Evolutionary conservation across 805 yeast genomes (phyloP).

Genomic region (Kodamaea restingae): DNA sequence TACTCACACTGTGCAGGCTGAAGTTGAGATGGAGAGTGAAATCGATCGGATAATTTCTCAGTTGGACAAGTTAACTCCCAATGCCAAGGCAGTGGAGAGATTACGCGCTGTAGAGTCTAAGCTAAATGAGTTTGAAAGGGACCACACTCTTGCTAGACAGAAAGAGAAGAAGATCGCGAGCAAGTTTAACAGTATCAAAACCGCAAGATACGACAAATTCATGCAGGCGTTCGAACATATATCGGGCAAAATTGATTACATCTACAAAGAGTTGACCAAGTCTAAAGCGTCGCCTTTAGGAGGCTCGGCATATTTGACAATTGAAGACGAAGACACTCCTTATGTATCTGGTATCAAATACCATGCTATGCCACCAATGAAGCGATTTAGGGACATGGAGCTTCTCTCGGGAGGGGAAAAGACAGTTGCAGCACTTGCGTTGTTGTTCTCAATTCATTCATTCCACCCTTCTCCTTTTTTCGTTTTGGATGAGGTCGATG

Average conservation of each 20-base stretch:
- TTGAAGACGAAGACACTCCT: constrained; percentile 90
- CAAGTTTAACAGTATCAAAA: constrained; percentile 57
- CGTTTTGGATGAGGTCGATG: constrained; percentile 96
- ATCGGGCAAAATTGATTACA: constrained; percentile 62
- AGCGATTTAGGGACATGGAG: constrained; percentile 89
- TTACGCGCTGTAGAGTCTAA: constrained; percentile 62
- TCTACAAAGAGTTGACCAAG: constrained; percentile 83
- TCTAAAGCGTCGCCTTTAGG: constrained; percentile 71
- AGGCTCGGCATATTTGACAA: constrained; percentile 85
- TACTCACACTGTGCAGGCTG: constrained; percentile 35
- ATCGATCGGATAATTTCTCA: constrained; percentile 36
- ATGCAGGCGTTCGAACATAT: constrained; percentile 75
- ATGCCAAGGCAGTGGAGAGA: constrained; percentile 74
- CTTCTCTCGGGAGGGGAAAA: constrained; percentile 94
- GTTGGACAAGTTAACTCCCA: constrained; percentile 62
- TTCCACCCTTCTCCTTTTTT: constrained; percentile 93
- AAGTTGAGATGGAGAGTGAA: constrained; percentile 31
- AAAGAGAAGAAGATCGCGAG: constrained; percentile 52
- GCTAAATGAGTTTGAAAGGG: constrained; percentile 58
- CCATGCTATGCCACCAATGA: constrained; percentile 95
- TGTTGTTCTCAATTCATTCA: constrained; percentile 86
- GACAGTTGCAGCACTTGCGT: constrained; percentile 91
- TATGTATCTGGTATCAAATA: constrained; percentile 78
- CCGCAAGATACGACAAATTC: constrained; percentile 57
- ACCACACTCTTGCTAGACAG: constrained; percentile 58